phyloP scores from a whole-genome alignment of 1,284 basidiomycete species.

The Stygiomarasmius scandens region DNA sequence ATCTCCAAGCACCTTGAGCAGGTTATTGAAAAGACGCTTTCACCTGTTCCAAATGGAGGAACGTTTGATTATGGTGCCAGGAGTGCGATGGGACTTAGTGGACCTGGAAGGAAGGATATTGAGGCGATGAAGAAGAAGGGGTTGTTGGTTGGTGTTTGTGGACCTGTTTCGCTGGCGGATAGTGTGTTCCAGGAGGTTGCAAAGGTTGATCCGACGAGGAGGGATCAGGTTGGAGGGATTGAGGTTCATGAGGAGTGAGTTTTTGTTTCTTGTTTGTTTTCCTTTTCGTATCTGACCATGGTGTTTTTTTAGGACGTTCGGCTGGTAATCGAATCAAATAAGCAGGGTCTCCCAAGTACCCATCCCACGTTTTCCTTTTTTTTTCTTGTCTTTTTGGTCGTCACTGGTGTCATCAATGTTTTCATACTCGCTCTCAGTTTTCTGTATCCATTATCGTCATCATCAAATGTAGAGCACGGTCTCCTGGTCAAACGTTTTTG shows the following conservation, averaged over 20 bases:
- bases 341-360: too few relatives aligned
- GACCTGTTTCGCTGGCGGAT: slow-evolving; percentile 57
- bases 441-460: too few relatives aligned
- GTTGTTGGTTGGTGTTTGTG: slow-evolving; percentile 70
- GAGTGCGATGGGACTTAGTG: slow-evolving; percentile 36
- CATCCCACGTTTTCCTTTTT: too few relatives aligned
- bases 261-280: background rate
- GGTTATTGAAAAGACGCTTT: slow-evolving; percentile 46
- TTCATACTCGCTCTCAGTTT: too few relatives aligned
- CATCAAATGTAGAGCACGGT: too few relatives aligned
- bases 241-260: slow-evolving; percentile 70
- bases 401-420: too few relatives aligned
- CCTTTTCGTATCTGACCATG: background rate
- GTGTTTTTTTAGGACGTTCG: slow-evolving; percentile 10
- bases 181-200: slow-evolving; percentile 56
- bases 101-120: slow-evolving; percentile 41
- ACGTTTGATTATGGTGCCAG: background rate
- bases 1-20: slow-evolving; percentile 47
- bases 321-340: slow-evolving; percentile 7
- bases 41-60: background rate
- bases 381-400: too few relatives aligned
- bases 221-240: slow-evolving; percentile 68
- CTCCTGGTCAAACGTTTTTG: too few relatives aligned
- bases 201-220: slow-evolving; percentile 45
- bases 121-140: slow-evolving; percentile 48